Base-by-base conservation (phyloP, 768 basidiomycete species). In the Leccinum rimulosum region DNA sequence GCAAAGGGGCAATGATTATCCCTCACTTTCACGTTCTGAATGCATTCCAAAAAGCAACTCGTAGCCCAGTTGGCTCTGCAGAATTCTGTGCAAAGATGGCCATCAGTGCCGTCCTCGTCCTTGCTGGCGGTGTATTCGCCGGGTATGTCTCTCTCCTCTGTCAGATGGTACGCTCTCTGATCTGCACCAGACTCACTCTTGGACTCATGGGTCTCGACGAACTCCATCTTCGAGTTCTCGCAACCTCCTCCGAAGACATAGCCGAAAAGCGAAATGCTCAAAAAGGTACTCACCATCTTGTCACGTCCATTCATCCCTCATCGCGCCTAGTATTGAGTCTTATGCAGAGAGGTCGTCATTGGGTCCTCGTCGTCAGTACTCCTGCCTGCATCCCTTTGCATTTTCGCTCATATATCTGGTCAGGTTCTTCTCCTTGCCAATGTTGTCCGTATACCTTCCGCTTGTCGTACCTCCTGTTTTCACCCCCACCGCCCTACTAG, bases 171-270 rank as follows among this genome's bases (percentile, higher is more conserved):
- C n/a, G 43, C 25, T 2, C 49, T 3, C 55, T 48, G 11, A 69
- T 27, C 9, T 15, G 35, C 2, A 12, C 19, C 64, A 94, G 93
- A 3, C 76, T 97, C 55, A 97, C 95, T 0, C 84, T 97, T 30
- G 95, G 93, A 1, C 78, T 97, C 28, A 96, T 96, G 95, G 95
- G 95, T 1, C 81, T 95, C 17, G 94, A 97, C 63, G 91, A 94
- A 60, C 82, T 97, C 15, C 92, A 96, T 66, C 82, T 97, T 6
- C 85, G 93, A 17, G 95, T 96, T 4, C 79, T 97, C 45, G 80
- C 92, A 0, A 81, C 85, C 2, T 91, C 91, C 9, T 94, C 93
- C 0, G 89, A 90, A n/a, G 81, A 93, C 68, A 61, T 75, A 6
- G 78, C 66, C 22, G 91, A 95, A 73, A 82, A 83, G 65, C 63